Evolutionary conservation across 1,284 basidiomycete species (phyloP).

Genomic region (Meripilus lineatus): DNA sequence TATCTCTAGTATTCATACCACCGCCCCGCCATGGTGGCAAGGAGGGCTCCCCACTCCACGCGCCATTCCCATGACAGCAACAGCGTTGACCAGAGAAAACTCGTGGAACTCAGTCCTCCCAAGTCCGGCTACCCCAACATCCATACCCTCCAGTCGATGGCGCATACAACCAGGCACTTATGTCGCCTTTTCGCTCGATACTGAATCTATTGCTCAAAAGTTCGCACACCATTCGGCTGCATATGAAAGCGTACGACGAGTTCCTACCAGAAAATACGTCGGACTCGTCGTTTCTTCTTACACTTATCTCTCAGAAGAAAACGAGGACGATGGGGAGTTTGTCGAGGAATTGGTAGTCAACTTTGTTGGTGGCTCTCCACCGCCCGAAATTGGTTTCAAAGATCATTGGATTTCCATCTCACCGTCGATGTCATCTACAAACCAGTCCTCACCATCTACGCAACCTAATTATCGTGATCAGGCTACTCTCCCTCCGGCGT

Average conservation of each 20-base stretch:
- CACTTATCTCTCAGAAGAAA: neutral
- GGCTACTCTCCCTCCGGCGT: neutral
- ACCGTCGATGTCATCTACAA: conserved; percentile 4
- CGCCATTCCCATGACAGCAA: neutral
- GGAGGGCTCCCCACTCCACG: neutral
- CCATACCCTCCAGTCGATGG: neutral
- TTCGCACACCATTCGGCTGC: conserved; percentile 3
- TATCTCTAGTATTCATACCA: neutral
- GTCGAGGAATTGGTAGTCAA: conserved; percentile 17
- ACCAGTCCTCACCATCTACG: neutral
- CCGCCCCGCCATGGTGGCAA: neutral
- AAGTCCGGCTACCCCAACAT: neutral
- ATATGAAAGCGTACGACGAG: conserved; percentile 8
- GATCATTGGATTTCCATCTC: conserved; percentile 14
- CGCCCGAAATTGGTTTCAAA: conserved; percentile 4
- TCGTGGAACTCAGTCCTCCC: neutral
- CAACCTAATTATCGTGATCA: too few species aligned
- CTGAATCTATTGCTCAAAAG: conserved; percentile 5
- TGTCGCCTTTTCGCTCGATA: conserved; percentile 20
- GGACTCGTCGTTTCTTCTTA: conserved; percentile 19
- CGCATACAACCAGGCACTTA: conserved; percentile 15
- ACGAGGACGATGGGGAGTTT: conserved; percentile 1
- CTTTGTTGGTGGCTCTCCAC: conserved; percentile 10
- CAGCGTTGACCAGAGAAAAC: neutral
- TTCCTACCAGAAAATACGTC: conserved; percentile 15